Evolutionary conservation across 768 basidiomycete species (phyloP).

Genomic region (Tulasnella sp.): DNA sequence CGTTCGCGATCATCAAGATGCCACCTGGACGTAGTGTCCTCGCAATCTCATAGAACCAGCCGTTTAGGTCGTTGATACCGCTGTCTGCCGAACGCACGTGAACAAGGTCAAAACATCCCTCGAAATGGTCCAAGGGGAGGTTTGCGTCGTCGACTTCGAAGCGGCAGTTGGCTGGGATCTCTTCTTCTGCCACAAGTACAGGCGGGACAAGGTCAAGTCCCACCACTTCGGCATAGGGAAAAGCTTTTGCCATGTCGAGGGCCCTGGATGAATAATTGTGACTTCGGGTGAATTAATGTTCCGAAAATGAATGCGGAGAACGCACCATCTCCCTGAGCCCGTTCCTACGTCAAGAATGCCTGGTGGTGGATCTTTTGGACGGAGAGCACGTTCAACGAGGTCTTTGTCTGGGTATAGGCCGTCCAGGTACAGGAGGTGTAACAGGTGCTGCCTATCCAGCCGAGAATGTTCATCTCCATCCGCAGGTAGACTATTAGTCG

Average conservation of each 20-base stretch:
- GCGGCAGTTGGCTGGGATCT: conserved; percentile 3
- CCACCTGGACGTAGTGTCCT: too few species aligned
- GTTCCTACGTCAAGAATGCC: background rate
- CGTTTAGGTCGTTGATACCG: too few species aligned
- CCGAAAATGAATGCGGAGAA: too few species aligned
- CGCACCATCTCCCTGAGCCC: background rate
- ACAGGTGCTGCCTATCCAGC: background rate
- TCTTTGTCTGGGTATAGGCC: background rate
- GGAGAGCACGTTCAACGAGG: background rate
- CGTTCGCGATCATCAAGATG: too few species aligned
- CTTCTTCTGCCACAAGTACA: background rate
- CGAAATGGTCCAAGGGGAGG: background rate
- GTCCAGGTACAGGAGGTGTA: background rate
- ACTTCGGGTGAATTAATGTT: background rate
- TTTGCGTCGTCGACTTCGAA: conserved; percentile 17
- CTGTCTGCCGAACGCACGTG: background rate
- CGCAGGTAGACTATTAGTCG: too few species aligned
- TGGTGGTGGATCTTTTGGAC: background rate
- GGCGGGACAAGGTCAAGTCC: conserved; percentile 19
- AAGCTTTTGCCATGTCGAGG: conserved; percentile 17
- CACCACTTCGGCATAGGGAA: conserved; percentile 19
- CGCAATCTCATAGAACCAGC: too few species aligned
- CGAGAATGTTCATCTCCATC: background rate
- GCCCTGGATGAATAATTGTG: background rate
- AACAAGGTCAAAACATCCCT: background rate